A percentile compares a stretch with the other conserved stretches of the same genome.
phyloP scores from a whole-genome alignment of 225 moss, liverwort and hornwort genomes.

The Takakia lepidozioides region DNA sequence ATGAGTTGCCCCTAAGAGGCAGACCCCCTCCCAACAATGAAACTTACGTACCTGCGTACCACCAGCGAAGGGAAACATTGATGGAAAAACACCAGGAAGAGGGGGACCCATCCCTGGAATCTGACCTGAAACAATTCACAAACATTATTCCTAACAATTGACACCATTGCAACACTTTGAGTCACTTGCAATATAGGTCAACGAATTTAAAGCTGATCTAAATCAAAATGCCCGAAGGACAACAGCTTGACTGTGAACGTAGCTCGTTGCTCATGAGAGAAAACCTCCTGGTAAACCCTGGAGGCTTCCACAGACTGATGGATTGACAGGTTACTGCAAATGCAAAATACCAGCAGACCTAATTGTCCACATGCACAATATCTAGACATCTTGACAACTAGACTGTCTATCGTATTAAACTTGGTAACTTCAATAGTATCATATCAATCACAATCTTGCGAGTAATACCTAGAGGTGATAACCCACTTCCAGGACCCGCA shows the following conservation, averaged over 20 bases:
- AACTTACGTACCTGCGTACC: constrained; percentile 99
- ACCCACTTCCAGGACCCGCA: constrained; percentile 59
- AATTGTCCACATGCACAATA: not conserved
- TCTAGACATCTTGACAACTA: not conserved
- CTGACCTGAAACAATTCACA: constrained; percentile 55
- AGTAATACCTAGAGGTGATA: constrained; percentile 64
- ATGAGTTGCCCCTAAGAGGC: too few species aligned
- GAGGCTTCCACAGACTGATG: too few species aligned
- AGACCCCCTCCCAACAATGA: too few species aligned
- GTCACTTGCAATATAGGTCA: constrained; percentile 4
- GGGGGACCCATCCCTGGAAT: constrained; percentile 76
- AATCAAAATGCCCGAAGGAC: not conserved
- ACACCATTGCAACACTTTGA: constrained; percentile 12
- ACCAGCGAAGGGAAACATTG: constrained; percentile 89
- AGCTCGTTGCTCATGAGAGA: not conserved
- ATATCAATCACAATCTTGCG: not conserved
- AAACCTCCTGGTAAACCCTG: too few species aligned
- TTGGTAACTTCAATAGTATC: too few species aligned
- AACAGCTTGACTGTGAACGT: not conserved
- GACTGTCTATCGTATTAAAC: too few species aligned
- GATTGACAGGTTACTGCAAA: too few species aligned
- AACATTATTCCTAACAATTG: constrained; percentile 1
- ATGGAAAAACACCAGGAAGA: constrained; percentile 75
- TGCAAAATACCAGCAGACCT: too few species aligned
- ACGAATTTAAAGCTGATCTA: not conserved